Base-by-base conservation (phyloP, 2,329 filamentous ascomycete genomes). In the Fusarium sp. region DNA sequence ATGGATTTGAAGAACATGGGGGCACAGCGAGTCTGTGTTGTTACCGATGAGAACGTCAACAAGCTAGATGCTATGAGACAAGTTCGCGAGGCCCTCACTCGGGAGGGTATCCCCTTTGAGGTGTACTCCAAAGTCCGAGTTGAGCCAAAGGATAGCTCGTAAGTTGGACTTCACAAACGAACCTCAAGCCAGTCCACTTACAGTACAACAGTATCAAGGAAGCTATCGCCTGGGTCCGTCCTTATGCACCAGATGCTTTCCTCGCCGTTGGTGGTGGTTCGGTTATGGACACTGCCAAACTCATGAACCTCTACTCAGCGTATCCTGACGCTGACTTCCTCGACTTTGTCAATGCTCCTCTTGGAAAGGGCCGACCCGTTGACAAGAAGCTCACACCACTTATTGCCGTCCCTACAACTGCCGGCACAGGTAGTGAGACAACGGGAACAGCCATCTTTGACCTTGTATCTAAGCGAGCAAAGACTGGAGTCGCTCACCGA, bases 371-470 rank as follows among this genome's bases (percentile, higher is more conserved):
- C 6, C 82, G 88, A n/a, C 93, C 93, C 0, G 90, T 96, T 56
- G 88, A 88, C 52, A 90, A 88, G 69, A 86, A 88, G 32, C 83
- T 96, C 18, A 89, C 87, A 74, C 93, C 93, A 3, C 85, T 96
- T n/a, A 90, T 96, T 51, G 93, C 93, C 34, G 90, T 95, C 2
- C 93, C 93, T 4, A 96, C 93, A 2, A 96, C 93, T 2, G 92
- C 93, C 16, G 93, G 93, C 47, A 96, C 93, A 0, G 93, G 94
- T 6, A 96, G 93, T 57, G 96, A 99, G 81, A 99, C 96, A 1
- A 99, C 96, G 0, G 97, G 96, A 22, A 99, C 96, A 0, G 97
- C 97, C 55, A 99, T 99, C 81, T 99, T 99, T 79, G 96, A 99
- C 76, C 87, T 99, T 0, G 93, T 97, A 3, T 89, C 91, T 47